phyloP scores from a whole-genome alignment of 208 protist species.

The Herpetomonas samuelpessoai region DNA sequence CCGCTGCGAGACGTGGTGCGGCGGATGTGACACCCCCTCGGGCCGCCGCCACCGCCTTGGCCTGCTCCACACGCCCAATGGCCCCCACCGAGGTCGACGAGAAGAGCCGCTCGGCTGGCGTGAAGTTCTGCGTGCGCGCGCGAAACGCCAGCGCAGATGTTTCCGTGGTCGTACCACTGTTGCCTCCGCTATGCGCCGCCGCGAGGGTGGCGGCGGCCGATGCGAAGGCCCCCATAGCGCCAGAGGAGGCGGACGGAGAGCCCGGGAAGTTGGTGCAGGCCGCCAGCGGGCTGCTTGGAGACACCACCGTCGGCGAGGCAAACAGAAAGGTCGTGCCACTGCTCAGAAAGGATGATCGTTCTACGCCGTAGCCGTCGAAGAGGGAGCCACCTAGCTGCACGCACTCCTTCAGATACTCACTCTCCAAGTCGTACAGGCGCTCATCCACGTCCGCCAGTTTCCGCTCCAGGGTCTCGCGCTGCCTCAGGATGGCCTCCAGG shows the following conservation, averaged over 20 bases:
- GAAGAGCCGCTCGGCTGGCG: slow-evolving; percentile 72
- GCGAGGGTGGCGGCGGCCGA: background rate
- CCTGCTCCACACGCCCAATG: slow-evolving; percentile 61
- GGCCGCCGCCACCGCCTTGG: slow-evolving; percentile 27
- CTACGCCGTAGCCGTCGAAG: slow-evolving; percentile 77
- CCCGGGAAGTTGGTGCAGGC: background rate
- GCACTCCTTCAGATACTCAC: slow-evolving; percentile 51
- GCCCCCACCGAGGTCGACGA: slow-evolving; percentile 71
- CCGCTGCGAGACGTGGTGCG: slow-evolving; percentile 1
- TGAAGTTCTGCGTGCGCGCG: slow-evolving; percentile 61
- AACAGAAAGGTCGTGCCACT: background rate
- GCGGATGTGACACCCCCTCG: slow-evolving; percentile 1
- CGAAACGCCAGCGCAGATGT: slow-evolving; percentile 32
- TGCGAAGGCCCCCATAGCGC: background rate
- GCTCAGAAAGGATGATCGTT: slow-evolving; percentile 28
- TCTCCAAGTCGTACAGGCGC: slow-evolving; percentile 69
- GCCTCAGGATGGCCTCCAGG: slow-evolving; percentile 31
- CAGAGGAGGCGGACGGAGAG: slow-evolving; percentile 9
- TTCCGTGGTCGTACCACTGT: background rate
- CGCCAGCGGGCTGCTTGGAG: background rate
- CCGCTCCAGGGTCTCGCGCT: slow-evolving; percentile 44
- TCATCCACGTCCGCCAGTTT: slow-evolving; percentile 41
- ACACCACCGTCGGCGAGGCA: background rate
- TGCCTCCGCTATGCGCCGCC: background rate
- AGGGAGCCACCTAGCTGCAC: slow-evolving; percentile 66